phyloP scores from a whole-genome alignment of 176 grass and related monocot genomes.

The Musa troglodytarum region DNA sequence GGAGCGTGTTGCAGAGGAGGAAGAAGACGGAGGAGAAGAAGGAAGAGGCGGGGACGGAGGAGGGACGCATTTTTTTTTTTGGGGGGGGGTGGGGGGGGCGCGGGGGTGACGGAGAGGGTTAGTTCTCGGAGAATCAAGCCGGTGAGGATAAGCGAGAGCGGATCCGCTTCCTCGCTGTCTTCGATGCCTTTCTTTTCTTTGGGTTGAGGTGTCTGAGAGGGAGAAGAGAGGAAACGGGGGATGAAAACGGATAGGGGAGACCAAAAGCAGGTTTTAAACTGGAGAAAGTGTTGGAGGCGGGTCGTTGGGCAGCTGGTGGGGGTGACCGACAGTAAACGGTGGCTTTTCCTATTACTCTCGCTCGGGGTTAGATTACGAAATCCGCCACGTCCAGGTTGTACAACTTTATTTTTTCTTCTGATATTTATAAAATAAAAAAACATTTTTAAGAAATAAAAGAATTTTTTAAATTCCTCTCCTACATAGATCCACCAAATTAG shows the following conservation, averaged over 20 bases:
- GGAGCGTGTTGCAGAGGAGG: background rate
- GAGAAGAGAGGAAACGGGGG: background rate
- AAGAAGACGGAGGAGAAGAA: background rate
- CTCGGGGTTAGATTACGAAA: background rate
- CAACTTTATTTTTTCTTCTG: no score
- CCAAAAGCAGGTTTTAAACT: background rate
- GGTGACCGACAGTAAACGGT: background rate
- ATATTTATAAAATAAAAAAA: no score
- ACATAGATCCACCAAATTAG: no score
- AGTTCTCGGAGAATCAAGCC: background rate
- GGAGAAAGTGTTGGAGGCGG: background rate
- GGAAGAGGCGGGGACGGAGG: background rate
- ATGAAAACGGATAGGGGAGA: background rate
- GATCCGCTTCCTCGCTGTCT: background rate
- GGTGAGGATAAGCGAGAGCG: background rate
- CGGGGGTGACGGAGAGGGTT: no score
- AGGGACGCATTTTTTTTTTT: background rate
- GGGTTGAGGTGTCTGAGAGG: background rate
- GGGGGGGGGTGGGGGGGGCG: no score
- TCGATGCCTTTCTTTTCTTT: background rate
- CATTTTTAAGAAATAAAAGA: no score
- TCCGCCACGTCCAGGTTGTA: no score
- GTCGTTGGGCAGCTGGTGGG: background rate
- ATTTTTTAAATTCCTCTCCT: no score
- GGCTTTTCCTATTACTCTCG: background rate